Evolutionary conservation across 2,329 filamentous ascomycete genomes (phyloP).

Genomic region (Coleophoma crateriformis): DNA sequence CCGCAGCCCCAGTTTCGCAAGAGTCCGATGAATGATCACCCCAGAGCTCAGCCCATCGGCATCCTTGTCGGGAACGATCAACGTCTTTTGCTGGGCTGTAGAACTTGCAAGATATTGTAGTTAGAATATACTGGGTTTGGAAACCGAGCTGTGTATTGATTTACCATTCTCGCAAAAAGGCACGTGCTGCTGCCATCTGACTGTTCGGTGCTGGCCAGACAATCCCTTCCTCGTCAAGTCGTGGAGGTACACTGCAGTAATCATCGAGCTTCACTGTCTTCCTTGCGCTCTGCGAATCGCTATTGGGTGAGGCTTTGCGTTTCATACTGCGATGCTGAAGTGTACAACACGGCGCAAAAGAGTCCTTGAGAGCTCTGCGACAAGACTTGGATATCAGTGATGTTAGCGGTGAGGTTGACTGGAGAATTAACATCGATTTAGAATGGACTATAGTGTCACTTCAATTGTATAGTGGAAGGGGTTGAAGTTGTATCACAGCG

Average conservation of each 20-base stretch:
- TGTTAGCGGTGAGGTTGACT: too few relatives aligned
- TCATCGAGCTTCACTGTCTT: slow-evolving; percentile 16
- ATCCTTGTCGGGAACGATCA: slow-evolving; percentile 66
- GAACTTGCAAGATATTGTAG: slow-evolving; percentile 9
- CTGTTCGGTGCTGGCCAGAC: slow-evolving; percentile 56
- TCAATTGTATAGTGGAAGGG: too few relatives aligned
- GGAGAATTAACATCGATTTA: too few relatives aligned
- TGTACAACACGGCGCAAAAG: too few relatives aligned
- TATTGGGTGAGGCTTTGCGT: slow-evolving; percentile 7
- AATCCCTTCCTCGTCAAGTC: slow-evolving; percentile 14
- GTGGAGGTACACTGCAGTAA: slow-evolving; percentile 14
- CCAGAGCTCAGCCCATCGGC: slow-evolving; percentile 62
- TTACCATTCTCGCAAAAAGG: slow-evolving; percentile 54
- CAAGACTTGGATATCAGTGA: too few relatives aligned
- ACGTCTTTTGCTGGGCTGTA: slow-evolving; percentile 39
- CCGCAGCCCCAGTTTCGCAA: slow-evolving; percentile 52
- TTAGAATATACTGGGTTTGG: too few relatives aligned
- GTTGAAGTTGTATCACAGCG: too few relatives aligned
- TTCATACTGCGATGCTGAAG: slow-evolving; percentile 8
- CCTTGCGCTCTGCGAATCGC: slow-evolving; percentile 2
- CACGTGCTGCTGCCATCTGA: slow-evolving; percentile 49
- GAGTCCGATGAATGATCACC: slow-evolving; percentile 54
- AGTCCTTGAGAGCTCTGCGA: too few relatives aligned
- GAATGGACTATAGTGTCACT: too few relatives aligned
- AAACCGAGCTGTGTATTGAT: slow-evolving; percentile 3